These are phyloP conservation scores for Exophiala dermatitidis DNA, from an alignment of 2,329 filamentous ascomycete species.

Conservation along the genomic window DNA sequence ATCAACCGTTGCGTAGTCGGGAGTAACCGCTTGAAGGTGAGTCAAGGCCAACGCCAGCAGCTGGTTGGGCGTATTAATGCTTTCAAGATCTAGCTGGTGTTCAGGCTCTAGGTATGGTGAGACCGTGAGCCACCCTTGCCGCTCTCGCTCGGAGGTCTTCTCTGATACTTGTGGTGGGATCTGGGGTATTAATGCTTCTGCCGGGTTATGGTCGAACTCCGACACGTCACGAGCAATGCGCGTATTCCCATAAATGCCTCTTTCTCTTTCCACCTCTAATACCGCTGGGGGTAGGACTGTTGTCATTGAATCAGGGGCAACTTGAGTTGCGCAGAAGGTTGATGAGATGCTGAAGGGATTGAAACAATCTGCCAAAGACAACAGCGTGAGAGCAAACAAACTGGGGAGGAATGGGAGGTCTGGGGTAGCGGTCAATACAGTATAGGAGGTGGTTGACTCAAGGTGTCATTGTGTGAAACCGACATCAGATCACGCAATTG, in stretches of 20 bases:
- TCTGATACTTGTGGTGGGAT: neutral
- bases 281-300: neutral
- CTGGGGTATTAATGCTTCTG: neutral
- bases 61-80: slow-evolving; percentile 57
- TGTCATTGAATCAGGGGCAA: slow-evolving; percentile 3
- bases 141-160: neutral
- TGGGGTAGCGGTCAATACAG: no score
- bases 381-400: no score
- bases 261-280: neutral
- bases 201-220: neutral
- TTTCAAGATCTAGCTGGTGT: slow-evolving; percentile 66
- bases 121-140: slow-evolving; percentile 45
- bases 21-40: slow-evolving; percentile 53
- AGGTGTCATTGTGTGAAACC: slow-evolving; percentile 14
- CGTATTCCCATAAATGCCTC: neutral
- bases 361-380: no score
- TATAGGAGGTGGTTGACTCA: neutral
- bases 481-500: slow-evolving; percentile 18
- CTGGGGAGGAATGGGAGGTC: no score
- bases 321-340: no score
- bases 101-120: slow-evolving; percentile 67
- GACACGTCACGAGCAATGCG: neutral
- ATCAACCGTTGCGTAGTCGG: slow-evolving; percentile 67
- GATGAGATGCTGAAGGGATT: neutral
- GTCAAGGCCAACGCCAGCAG: slow-evolving; percentile 67